Evolutionary conservation across 2,329 filamentous ascomycete genomes (phyloP).

Genomic region (Paraconiothyrium sp.): DNA sequence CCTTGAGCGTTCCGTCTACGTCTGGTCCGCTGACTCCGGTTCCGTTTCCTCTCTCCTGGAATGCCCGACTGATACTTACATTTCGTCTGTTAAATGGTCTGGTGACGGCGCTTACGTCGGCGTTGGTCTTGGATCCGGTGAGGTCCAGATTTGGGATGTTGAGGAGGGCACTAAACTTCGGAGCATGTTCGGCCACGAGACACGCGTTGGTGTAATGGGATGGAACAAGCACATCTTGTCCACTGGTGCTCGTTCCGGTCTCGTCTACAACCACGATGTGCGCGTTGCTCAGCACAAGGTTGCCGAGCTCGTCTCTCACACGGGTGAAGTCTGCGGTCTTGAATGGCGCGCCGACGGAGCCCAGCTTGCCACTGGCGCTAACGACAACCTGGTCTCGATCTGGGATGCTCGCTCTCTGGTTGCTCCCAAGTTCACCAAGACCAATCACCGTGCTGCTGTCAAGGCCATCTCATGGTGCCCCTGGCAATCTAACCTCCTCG

Average conservation of each 20-base stretch:
- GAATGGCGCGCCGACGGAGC: slow-evolving; percentile 98
- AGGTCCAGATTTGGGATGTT: slow-evolving; percentile 99
- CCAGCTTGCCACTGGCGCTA: slow-evolving; percentile 95
- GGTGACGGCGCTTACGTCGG: slow-evolving; percentile 96
- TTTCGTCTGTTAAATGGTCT: slow-evolving; percentile 99
- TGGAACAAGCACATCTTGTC: slow-evolving; percentile 99
- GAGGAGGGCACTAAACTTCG: slow-evolving; percentile 94
- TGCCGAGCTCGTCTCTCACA: slow-evolving; percentile 95
- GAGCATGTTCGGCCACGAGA: slow-evolving; percentile 98
- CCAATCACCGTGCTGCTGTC: slow-evolving; percentile 98
- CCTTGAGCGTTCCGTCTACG: slow-evolving; percentile 94
- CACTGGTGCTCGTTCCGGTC: slow-evolving; percentile 90
- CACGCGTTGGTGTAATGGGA: slow-evolving; percentile 93
- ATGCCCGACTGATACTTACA: slow-evolving; percentile 88
- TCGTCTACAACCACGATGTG: slow-evolving; percentile 98
- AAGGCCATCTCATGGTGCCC: slow-evolving; percentile 99
- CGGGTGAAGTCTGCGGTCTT: slow-evolving; percentile 95
- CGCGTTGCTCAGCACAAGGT: slow-evolving; percentile 98
- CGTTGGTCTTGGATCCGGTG: slow-evolving; percentile 91
- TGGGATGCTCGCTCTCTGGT: slow-evolving; percentile 95
- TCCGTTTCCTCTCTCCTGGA: slow-evolving; percentile 89
- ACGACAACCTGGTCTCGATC: slow-evolving; percentile 98
- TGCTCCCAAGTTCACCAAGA: slow-evolving; percentile 99
- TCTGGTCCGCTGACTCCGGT: slow-evolving; percentile 97
- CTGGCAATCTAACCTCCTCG: slow-evolving; percentile 97